Base-by-base conservation (phyloP, 768 basidiomycete species). In the Pleurotus ostreatus region DNA sequence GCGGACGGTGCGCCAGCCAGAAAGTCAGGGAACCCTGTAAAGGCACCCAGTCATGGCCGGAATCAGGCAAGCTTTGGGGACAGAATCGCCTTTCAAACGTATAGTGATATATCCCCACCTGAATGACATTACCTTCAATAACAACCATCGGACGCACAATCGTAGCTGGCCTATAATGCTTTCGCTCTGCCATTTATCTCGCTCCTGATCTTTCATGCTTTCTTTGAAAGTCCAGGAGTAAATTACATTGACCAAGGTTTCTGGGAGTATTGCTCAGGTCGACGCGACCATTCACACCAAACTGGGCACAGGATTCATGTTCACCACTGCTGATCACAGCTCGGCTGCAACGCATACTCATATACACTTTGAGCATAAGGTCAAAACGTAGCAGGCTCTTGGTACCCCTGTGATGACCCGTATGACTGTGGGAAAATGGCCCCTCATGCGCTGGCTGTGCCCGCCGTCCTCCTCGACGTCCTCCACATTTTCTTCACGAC, bases 11-110 rank as follows among this genome's bases (percentile, higher is more conserved):
- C 75, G 80, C 9, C 3, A n/a, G 49, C 12, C 23, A 37, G 39
- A 12, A 9, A 5, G 55, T 70, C 77, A 58, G 78, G 81, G 1
- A 85, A 84, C 60, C 74, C 85, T n/a, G 82, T 81, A 86, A 85
- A 59, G 83, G 82, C 23, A 81, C 53, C 66, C 75, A 55, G 80
- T 80, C 0, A 83, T 85, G 82, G 66, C 75, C 1, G 70, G 77
- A 46, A 81, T 85, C 40, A 76, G 74, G 25, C 60, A 66, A 3
- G 63, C 70, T 54, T 71, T 11, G 72, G 70, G 37, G 40, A 55
- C 26, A 6, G 11, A 16, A 12, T 37, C 5, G 34, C 49, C 39
- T 51, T 37, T 7, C 25, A 39, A 30, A 38, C 6, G 16, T 51
- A 51, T 20, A 15, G 49, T 34, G 49, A 39, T 18, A 37, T 51